These are phyloP conservation scores for Sphenostylis stenocarpa DNA, from an alignment of 306 rosid species.

Conservation along the genomic window DNA sequence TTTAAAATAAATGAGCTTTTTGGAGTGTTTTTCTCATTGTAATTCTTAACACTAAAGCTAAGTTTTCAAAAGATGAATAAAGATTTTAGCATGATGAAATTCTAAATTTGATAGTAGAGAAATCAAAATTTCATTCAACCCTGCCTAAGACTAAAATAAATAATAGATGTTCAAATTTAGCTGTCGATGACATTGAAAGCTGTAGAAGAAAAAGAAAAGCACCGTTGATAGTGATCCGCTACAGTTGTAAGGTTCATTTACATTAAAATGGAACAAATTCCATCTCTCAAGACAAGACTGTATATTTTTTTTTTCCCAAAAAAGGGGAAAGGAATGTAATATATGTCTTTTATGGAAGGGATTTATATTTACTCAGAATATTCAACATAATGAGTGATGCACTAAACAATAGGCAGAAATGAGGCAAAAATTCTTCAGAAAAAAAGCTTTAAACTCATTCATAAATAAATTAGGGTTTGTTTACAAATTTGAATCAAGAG, in stretches of 20 bases:
- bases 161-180: background rate
- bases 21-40: background rate
- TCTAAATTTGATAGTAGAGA: background rate
- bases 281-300: background rate
- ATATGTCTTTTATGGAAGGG: background rate
- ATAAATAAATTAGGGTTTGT: background rate
- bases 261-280: background rate
- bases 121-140: background rate
- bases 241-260: background rate
- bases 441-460: background rate
- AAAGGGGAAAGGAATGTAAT: background rate
- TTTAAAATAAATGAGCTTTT: background rate
- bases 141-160: background rate
- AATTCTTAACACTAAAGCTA: background rate
- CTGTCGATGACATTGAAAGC: background rate
- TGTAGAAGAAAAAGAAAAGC: too few species aligned
- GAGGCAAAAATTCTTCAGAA: too few species aligned
- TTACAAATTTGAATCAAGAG: background rate
- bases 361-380: background rate
- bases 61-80: background rate
- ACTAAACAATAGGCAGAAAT: background rate
- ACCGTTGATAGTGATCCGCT: background rate
- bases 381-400: background rate
- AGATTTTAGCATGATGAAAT: background rate
- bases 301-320: background rate